Conservation (phyloP, 2,329 filamentous ascomycete species). For the Pseudogymnoascus pannorum region DNA sequence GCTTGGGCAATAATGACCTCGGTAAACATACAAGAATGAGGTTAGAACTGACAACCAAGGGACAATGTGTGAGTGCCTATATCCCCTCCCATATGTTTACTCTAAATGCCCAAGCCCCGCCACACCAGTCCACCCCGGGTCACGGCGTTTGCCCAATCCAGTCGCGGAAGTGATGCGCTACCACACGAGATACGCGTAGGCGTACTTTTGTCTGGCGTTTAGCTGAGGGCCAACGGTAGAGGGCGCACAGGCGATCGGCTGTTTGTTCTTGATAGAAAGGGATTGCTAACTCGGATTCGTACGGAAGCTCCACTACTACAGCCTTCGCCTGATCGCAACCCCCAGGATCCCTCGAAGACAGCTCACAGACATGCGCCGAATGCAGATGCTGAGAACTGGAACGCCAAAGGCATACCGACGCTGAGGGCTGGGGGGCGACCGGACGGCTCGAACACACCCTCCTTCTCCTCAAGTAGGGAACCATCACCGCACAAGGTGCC, state of each 20-base stretch:
- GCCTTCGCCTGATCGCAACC: conserved; percentile 1
- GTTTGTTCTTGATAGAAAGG: not conserved
- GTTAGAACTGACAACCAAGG: not conserved
- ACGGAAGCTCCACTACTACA: conserved; percentile 4
- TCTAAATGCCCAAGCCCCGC: not conserved
- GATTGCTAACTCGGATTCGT: conserved; percentile 2
- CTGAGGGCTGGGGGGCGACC: not conserved
- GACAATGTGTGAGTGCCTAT: conserved; percentile 1
- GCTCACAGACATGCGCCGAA: conserved; percentile 1
- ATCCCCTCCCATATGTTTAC: not conserved
- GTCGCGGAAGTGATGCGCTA: not conserved
- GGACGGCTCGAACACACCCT: not conserved
- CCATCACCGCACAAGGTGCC: conserved; percentile 3
- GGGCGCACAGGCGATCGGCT: not conserved
- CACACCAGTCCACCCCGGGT: not conserved
- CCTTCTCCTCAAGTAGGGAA: not conserved
- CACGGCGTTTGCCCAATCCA: conserved; percentile 2
- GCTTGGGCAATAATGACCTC: conserved; percentile 3
- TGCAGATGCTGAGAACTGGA: conserved; percentile 5
- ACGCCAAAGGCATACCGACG: conserved; percentile 4
- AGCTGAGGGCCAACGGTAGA: not conserved
- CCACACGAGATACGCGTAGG: conserved; percentile 2
- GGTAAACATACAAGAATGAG: conserved; percentile 7
- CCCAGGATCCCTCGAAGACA: not conserved
- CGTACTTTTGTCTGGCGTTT: not conserved